Evolutionary conservation across 495 filamentous ascomycete species (phyloP).

Genomic region (Hyaloscypha bicolor): DNA sequence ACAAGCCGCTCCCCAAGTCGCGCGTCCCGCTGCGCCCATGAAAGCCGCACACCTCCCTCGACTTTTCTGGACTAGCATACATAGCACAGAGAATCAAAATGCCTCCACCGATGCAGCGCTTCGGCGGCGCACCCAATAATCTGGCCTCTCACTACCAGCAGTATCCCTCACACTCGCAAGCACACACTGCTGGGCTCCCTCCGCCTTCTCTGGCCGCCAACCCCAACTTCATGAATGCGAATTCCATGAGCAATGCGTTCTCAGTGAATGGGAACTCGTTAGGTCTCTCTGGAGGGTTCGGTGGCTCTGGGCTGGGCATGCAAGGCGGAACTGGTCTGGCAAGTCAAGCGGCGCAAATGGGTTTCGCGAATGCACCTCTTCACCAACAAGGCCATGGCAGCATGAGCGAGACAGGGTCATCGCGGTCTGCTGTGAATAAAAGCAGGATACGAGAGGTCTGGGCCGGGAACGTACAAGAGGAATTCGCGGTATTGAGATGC

Average conservation of each 20-base stretch:
- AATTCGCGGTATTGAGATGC: constrained; percentile 77
- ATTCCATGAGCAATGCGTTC: constrained; percentile 70
- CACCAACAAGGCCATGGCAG: constrained; percentile 60
- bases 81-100: constrained; percentile 39
- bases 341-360: constrained; percentile 86
- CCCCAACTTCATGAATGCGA: constrained; percentile 64
- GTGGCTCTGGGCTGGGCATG: constrained; percentile 52
- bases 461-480: constrained; percentile 86
- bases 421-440: constrained; percentile 51
- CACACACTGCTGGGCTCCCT: constrained; percentile 57
- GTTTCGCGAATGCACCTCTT: constrained; percentile 76
- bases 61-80: constrained; percentile 30
- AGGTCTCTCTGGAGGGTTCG: constrained; percentile 60
- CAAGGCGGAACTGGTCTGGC: constrained; percentile 79
- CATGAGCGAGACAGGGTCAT: constrained; percentile 37
- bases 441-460: constrained; percentile 92
- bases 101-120: constrained; percentile 57
- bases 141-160: constrained; percentile 48
- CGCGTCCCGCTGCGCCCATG: constrained; percentile 33
- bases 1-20: constrained; percentile 10
- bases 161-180: constrained; percentile 52
- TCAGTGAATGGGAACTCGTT: constrained; percentile 58
- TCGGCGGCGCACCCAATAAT: constrained; percentile 42
- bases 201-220: constrained; percentile 61
- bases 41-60: constrained; percentile 31